Conservation (phyloP, 2,329 filamentous ascomycete species). For the Coniella vitis region DNA sequence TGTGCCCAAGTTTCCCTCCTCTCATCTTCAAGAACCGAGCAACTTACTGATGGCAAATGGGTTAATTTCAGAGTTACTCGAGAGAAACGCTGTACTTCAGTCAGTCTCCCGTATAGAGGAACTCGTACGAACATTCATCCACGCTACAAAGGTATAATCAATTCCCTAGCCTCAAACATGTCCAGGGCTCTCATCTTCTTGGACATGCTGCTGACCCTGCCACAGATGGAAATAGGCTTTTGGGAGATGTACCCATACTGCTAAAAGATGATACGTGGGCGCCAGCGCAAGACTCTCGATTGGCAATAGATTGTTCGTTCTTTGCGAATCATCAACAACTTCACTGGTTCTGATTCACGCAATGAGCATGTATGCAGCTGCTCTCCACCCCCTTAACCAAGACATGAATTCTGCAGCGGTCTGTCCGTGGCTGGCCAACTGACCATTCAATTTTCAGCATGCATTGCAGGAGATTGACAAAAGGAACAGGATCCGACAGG, state of each 20-base stretch:
- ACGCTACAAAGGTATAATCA: slow-evolving; percentile 77
- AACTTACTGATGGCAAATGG: background rate
- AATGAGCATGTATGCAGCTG: too few species aligned
- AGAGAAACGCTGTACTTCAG: slow-evolving; percentile 65
- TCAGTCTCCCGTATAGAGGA: slow-evolving; percentile 73
- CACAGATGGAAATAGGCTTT: slow-evolving; percentile 64
- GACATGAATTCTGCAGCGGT: too few species aligned
- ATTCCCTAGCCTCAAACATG: too few species aligned
- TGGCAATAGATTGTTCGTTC: too few species aligned
- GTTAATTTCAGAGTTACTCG: slow-evolving; percentile 56
- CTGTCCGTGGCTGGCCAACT: too few species aligned
- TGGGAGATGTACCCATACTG: slow-evolving; percentile 55
- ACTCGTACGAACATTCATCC: slow-evolving; percentile 75
- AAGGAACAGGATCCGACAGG: too few species aligned
- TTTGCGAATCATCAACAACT: too few species aligned
- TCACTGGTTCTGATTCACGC: too few species aligned
- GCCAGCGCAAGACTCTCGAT: background rate
- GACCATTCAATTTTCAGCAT: too few species aligned
- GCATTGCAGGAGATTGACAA: too few species aligned
- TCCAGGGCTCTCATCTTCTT: too few species aligned
- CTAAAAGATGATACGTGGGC: slow-evolving; percentile 6
- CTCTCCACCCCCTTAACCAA: too few species aligned
- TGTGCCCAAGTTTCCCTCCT: background rate
- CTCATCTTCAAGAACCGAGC: background rate
- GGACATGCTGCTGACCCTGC: slow-evolving; percentile 18